These are phyloP conservation scores for Salvia sclarea DNA, from an alignment of 305 asterid genomes.

Conservation along the genomic window DNA sequence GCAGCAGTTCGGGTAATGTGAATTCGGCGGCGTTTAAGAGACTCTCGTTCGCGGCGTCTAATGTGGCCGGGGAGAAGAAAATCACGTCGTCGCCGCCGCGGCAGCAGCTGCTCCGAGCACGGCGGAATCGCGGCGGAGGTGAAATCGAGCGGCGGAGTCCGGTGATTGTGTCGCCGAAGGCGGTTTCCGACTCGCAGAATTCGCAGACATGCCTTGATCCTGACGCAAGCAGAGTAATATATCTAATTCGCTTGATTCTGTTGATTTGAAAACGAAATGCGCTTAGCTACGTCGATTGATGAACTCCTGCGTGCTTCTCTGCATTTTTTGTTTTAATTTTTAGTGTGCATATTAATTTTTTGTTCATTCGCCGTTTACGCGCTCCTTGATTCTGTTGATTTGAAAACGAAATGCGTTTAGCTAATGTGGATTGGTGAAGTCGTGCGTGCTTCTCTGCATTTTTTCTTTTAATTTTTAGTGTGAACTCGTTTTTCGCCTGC, in stretches of 20 bases:
- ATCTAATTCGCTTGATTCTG: neutral
- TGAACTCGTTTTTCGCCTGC: constrained; percentile 10
- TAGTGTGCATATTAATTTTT: no score
- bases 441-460: neutral
- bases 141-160: constrained; percentile 35
- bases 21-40: constrained; percentile 34
- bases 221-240: constrained; percentile 74
- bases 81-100: constrained; percentile 29
- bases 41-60: constrained; percentile 55
- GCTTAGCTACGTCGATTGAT: neutral
- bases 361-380: no score
- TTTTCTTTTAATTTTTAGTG: no score
- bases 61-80: constrained; percentile 48
- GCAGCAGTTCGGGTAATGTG: constrained; percentile 15
- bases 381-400: constrained; percentile 3
- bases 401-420: neutral
- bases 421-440: neutral
- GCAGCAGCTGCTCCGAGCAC: constrained; percentile 17
- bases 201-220: constrained; percentile 93
- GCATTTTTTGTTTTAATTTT: no score
- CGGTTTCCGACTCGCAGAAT: constrained; percentile 87
- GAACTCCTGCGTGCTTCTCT: neutral
- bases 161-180: constrained; percentile 70
- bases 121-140: constrained; percentile 34
- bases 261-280: neutral